phyloP scores from a whole-genome alignment of 2,329 filamentous ascomycete genomes.

The Colletotrichum falcatum region DNA sequence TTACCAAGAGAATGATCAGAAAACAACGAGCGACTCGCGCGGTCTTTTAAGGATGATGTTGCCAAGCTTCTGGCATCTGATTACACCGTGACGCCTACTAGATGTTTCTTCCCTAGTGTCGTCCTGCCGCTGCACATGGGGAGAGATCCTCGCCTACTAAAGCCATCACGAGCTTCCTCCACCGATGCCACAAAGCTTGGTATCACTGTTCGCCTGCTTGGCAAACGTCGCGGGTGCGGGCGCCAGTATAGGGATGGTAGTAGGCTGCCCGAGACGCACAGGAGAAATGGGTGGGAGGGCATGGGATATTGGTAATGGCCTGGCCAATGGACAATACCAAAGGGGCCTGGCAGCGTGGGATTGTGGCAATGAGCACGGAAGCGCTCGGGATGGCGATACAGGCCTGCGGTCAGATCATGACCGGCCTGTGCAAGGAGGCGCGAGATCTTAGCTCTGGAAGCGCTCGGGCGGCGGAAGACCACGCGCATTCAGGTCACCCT shows the following conservation, averaged over 20 bases:
- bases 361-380: constrained; percentile 33
- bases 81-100: constrained; percentile 15
- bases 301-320: neutral
- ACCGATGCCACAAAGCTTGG: constrained; percentile 39
- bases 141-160: neutral
- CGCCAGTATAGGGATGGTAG: neutral
- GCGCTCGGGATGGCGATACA: neutral
- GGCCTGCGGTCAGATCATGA: constrained; percentile 1
- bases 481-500: neutral
- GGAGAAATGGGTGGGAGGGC: neutral
- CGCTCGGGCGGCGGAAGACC: neutral
- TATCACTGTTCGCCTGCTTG: constrained; percentile 18
- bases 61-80: neutral
- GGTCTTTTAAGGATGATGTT: neutral
- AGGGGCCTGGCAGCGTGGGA: neutral
- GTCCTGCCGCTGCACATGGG: neutral
- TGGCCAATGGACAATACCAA: neutral
- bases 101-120: neutral
- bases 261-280: neutral
- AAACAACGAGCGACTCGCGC: neutral
- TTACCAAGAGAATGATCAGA: neutral
- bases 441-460: neutral
- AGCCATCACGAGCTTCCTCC: neutral
- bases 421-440: neutral
- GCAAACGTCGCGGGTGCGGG: neutral